A percentile compares a stretch with the other conserved stretches of the same genome.
These are phyloP conservation scores for Tolypocladium endophyticum DNA, from an alignment of 2,329 filamentous ascomycete genomes.

Conservation along the genomic window DNA sequence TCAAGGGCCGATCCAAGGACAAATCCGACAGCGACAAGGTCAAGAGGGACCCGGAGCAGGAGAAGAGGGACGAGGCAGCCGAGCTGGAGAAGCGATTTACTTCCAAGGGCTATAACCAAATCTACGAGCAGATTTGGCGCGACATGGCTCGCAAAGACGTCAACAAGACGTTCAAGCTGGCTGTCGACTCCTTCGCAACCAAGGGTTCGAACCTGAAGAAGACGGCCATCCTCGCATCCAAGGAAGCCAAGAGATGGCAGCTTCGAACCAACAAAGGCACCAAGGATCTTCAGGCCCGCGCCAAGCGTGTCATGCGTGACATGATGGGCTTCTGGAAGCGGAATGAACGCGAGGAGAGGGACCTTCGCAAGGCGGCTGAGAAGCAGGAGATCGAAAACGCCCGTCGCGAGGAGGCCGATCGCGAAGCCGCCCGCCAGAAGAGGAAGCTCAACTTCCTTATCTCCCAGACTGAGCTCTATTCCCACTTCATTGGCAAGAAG, in stretches of 20 bases:
- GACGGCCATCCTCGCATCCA: conserved; percentile 90
- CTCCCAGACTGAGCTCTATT: conserved; percentile 96
- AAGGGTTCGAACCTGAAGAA: conserved; percentile 96
- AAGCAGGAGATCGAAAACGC: conserved; percentile 94
- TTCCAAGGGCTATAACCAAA: conserved; percentile 90
- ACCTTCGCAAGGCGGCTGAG: conserved; percentile 87
- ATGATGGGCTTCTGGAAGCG: conserved; percentile 99
- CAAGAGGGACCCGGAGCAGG: conserved; percentile 36
- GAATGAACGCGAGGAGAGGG: conserved; percentile 94
- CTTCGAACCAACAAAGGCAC: conserved; percentile 95
- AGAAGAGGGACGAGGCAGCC: conserved; percentile 38
- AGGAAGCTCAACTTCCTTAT: conserved; percentile 99
- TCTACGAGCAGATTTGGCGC: conserved; percentile 95
- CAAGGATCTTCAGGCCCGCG: conserved; percentile 92
- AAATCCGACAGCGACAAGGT: conserved; percentile 30
- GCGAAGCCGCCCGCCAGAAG: conserved; percentile 94
- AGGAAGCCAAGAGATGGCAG: conserved; percentile 96
- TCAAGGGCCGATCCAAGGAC: conserved; percentile 41
- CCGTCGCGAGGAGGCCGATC: conserved; percentile 91
- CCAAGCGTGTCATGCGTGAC: conserved; percentile 96
- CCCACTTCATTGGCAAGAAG: conserved; percentile 98
- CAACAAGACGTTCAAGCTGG: conserved; percentile 83
- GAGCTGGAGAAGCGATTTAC: conserved; percentile 59
- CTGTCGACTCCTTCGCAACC: conserved; percentile 72
- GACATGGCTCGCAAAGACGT: conserved; percentile 91